Base-by-base conservation (phyloP, 768 basidiomycete genomes). In the Termitomyces sp. region DNA sequence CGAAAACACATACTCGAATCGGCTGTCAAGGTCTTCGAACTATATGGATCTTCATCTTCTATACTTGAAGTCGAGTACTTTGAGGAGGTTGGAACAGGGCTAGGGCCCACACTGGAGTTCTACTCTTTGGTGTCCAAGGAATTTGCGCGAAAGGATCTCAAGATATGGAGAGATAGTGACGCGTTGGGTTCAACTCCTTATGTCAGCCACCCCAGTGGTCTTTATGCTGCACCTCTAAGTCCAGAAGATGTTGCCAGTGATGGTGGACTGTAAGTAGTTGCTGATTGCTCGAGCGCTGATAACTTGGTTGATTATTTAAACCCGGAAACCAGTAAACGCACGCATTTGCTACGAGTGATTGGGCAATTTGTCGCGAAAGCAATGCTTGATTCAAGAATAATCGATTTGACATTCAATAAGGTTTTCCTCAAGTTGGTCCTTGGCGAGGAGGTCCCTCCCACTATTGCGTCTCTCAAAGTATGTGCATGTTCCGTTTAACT, bases 1-100 rank as follows among this genome's bases (percentile, higher is more conserved):
- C 83, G 97, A 56, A 91, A 91, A 61, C 91, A 96, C 65, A 87
- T 98, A 28, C 79, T 99, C 21, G 96, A 98, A 69, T 96, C 94
- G 19, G 94, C 94, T 1, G 87, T 95, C 66, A 98, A 98, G 71
- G 92, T 95, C 9, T 92, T 99, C 61, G 94, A 96, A 67, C 82
- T 98, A 49, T 99, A 98, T 64, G 97, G 97, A 1, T 91, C 92
- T 0, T 94, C 92, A 2, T 91, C 89, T 4, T 94, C 94, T 0
- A 85, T 98, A 21, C 81, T 99, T 41, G 97, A 99, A 69, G 94
- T 98, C 50, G 95, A 99, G 73, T 98, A 98, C 74, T 98, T 98
- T 66, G 94, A 97, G 66, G 97, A 99, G 76, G 95, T 98, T 47
- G 97, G 97, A 19, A 98, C 96, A 8, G 97, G 97, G 19, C 76